Conservation (phyloP, 2,329 filamentous ascomycete genomes). For the Penicillium sp. region DNA sequence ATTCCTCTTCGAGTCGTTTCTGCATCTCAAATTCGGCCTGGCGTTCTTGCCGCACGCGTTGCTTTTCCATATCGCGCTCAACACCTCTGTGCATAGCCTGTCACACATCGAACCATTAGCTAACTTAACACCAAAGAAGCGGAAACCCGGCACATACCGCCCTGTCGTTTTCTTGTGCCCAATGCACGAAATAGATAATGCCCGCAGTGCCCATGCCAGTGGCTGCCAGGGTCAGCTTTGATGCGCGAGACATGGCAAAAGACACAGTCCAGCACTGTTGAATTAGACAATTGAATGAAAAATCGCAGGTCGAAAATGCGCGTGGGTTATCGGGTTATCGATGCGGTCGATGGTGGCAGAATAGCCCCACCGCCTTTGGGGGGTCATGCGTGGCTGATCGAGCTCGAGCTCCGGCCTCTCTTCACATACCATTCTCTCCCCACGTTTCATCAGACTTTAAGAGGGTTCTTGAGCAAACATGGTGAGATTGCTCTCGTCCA, state of each 20-base stretch:
- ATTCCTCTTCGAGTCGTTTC: slow-evolving; percentile 78
- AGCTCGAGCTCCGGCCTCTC: slow-evolving; percentile 29
- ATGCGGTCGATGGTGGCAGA: slow-evolving; percentile 35
- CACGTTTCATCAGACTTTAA: slow-evolving; percentile 6
- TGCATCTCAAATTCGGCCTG: slow-evolving; percentile 96
- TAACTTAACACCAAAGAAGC: neutral
- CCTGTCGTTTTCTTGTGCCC: slow-evolving; percentile 80
- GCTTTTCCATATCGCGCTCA: slow-evolving; percentile 90
- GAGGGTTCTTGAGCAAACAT: slow-evolving; percentile 23
- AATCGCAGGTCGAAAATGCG: slow-evolving; percentile 8
- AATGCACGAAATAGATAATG: slow-evolving; percentile 85
- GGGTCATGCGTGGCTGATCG: slow-evolving; percentile 33
- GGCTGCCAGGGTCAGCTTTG: slow-evolving; percentile 77
- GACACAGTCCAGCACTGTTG: neutral
- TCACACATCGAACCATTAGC: slow-evolving; percentile 4
- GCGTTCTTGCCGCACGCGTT: slow-evolving; percentile 83
- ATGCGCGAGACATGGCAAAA: slow-evolving; percentile 77
- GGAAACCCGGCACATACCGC: slow-evolving; percentile 56
- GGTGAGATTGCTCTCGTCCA: slow-evolving; percentile 21
- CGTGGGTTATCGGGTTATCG: slow-evolving; percentile 25
- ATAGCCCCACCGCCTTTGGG: slow-evolving; percentile 32
- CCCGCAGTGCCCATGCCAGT: slow-evolving; percentile 73
- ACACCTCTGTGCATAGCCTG: slow-evolving; percentile 94
- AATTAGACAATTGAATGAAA: neutral
- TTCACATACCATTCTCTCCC: slow-evolving; percentile 16